Conservation (phyloP, 306 rosid species). For the Corylus avellana region DNA sequence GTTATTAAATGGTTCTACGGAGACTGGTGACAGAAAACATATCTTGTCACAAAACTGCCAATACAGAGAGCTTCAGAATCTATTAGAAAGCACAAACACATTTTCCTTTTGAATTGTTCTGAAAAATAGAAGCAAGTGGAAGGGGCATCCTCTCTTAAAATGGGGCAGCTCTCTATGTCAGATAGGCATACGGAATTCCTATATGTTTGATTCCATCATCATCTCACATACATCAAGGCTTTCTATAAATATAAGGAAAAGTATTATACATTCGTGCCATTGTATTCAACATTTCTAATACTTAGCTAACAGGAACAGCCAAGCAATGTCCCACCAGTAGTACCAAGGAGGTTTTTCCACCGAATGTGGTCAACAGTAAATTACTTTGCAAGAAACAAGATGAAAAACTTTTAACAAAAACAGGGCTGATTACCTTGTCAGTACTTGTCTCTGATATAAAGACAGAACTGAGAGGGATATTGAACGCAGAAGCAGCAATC, state of each 20-base stretch:
- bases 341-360: not conserved
- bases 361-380: conserved; percentile 1
- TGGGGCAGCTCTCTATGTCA: not conserved
- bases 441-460: conserved; percentile 94
- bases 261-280: not conserved
- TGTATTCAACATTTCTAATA: conserved; percentile 1
- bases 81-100: not conserved
- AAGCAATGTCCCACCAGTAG: not conserved
- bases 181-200: not conserved
- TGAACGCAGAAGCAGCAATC: conserved; percentile 93
- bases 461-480: conserved; percentile 82
- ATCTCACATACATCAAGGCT: not conserved
- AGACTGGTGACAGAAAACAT: not conserved
- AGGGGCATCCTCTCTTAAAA: not conserved
- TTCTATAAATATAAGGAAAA: not conserved
- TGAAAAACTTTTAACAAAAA: conserved; percentile 3
- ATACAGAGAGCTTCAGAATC: not conserved
- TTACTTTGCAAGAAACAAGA: conserved; percentile 17
- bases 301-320: not conserved
- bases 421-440: conserved; percentile 69
- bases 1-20: not conserved
- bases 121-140: not conserved
- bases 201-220: not conserved
- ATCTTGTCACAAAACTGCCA: not conserved
- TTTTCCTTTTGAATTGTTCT: not conserved